Evolutionary conservation across 176 grass and related monocot species (phyloP).

Genomic region (Rhynchospora tenuis): DNA sequence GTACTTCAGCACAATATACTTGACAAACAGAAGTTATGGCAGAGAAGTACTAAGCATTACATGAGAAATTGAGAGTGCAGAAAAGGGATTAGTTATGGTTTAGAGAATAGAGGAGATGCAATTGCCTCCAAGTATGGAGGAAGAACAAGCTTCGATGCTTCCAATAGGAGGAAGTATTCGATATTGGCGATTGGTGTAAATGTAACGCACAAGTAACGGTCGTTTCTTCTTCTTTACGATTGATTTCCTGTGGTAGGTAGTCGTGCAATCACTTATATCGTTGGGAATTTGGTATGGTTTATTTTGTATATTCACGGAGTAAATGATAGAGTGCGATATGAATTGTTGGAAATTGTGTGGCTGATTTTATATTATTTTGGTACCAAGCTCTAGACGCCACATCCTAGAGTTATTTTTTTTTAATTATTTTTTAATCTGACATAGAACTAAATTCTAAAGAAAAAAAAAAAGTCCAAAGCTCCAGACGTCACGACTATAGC

Average conservation of each 20-base stretch:
- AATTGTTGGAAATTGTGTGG: too few relatives aligned
- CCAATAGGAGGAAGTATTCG: constrained; percentile 6
- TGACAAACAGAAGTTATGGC: background rate
- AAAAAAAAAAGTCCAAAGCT: too few relatives aligned
- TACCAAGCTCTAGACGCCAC: too few relatives aligned
- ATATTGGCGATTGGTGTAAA: background rate
- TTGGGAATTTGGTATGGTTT: background rate
- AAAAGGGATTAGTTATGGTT: background rate
- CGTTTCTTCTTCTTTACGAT: constrained; percentile 1
- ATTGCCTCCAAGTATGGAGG: background rate
- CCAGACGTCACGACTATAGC: too few relatives aligned
- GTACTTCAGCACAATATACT: background rate
- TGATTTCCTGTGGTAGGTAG: background rate
- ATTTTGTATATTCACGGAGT: background rate
- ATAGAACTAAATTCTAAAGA: too few relatives aligned
- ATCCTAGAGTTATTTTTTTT: too few relatives aligned
- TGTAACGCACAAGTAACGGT: constrained; percentile 14
- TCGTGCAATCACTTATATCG: background rate
- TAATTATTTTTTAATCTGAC: too few relatives aligned
- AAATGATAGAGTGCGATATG: too few relatives aligned
- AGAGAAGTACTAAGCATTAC: background rate
- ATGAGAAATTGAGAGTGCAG: background rate
- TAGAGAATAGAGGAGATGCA: background rate
- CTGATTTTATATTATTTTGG: too few relatives aligned
- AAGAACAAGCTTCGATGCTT: constrained; percentile 8